Conservation (phyloP, 2,329 filamentous ascomycete species). For the Teratosphaeria destructans region DNA sequence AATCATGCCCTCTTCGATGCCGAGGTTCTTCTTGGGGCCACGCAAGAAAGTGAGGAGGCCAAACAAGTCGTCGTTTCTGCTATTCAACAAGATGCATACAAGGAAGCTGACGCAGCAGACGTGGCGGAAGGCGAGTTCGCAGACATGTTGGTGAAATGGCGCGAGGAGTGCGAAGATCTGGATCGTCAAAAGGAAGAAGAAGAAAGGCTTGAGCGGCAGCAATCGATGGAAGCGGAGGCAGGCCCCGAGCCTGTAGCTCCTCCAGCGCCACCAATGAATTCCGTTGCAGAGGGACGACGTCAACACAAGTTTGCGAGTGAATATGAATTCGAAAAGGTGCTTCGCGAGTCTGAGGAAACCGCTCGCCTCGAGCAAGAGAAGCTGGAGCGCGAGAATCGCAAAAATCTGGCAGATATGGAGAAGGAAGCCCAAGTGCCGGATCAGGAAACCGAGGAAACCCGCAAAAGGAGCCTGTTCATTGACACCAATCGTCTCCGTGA, state of each 20-base stretch:
- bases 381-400: slow-evolving; percentile 43
- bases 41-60: slow-evolving; percentile 16
- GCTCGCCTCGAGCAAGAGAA: slow-evolving; percentile 57
- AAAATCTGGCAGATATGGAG: slow-evolving; percentile 61
- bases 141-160: slow-evolving; percentile 32
- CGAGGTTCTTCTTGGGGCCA: slow-evolving; percentile 26
- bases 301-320: slow-evolving; percentile 55
- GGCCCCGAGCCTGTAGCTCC: slow-evolving; percentile 34
- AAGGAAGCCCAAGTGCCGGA: slow-evolving; percentile 67
- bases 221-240: slow-evolving; percentile 25
- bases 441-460: slow-evolving; percentile 55
- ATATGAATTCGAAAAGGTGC: slow-evolving; percentile 59
- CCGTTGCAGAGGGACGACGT: slow-evolving; percentile 45
- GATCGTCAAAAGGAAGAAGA: slow-evolving; percentile 33
- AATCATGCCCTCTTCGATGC: slow-evolving; percentile 1
- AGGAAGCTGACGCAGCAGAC: slow-evolving; percentile 23
- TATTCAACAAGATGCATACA: slow-evolving; percentile 10
- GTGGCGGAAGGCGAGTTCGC: slow-evolving; percentile 24
- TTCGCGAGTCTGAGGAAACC: slow-evolving; percentile 63
- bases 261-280: slow-evolving; percentile 12
- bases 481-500: slow-evolving; percentile 57
- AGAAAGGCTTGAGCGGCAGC: slow-evolving; percentile 25
- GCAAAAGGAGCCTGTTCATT: slow-evolving; percentile 47
- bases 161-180: slow-evolving; percentile 28
- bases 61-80: slow-evolving; percentile 22